These are phyloP conservation scores for Aspergillus floridensis DNA, from an alignment of 2,329 filamentous ascomycete genomes.

Conservation along the genomic window DNA sequence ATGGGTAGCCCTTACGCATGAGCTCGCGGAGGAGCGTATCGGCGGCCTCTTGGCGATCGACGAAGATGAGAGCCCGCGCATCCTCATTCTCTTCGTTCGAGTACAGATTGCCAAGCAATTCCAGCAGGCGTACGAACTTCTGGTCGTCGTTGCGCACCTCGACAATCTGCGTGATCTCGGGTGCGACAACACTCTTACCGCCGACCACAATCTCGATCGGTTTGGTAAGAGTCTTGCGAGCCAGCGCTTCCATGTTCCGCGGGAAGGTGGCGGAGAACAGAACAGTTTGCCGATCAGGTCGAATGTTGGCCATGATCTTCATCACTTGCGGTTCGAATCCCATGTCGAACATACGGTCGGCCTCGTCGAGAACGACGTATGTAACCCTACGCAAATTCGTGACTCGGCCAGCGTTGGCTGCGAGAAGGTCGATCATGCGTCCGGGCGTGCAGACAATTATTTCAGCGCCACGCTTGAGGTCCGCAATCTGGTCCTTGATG, in stretches of 20 bases:
- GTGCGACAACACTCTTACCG: conserved; percentile 67
- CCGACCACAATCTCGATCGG: conserved; percentile 92
- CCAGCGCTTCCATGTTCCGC: conserved; percentile 83
- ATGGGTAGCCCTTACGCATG: conserved; percentile 80
- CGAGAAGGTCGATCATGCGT: conserved; percentile 90
- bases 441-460: conserved; percentile 95
- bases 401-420: conserved; percentile 89
- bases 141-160: conserved; percentile 78
- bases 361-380: conserved; percentile 94
- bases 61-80: conserved; percentile 83
- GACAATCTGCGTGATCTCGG: conserved; percentile 84
- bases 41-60: conserved; percentile 86
- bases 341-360: conserved; percentile 99
- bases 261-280: conserved; percentile 97
- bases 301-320: conserved; percentile 89
- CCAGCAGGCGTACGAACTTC: conserved; percentile 81
- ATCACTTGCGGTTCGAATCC: conserved; percentile 97
- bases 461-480: conserved; percentile 90
- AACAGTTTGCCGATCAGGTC: conserved; percentile 89
- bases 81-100: conserved; percentile 74
- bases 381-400: conserved; percentile 86
- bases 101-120: conserved; percentile 84
- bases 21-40: conserved; percentile 76
- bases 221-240: conserved; percentile 79
- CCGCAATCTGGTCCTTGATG: conserved; percentile 96